Percentiles rank a stretch among this genome's conserved stretches.
Evolutionary conservation across 164 flowering plant species (phyloP).

Genomic region (Piper betle): DNA sequence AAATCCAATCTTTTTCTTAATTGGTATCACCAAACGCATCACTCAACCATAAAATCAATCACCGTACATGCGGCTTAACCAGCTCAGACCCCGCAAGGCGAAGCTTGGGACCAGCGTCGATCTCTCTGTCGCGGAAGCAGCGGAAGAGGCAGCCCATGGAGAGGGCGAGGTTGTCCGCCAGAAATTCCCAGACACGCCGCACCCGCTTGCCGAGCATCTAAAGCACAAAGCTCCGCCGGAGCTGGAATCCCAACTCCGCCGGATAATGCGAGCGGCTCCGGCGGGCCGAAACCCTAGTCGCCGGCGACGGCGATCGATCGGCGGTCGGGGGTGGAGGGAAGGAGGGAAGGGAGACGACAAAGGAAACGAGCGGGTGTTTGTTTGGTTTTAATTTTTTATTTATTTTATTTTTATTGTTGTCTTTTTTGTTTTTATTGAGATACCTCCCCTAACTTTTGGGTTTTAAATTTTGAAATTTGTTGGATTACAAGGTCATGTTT

Average conservation of each 20-base stretch:
- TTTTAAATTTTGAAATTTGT: too few species aligned
- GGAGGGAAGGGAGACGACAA: not conserved
- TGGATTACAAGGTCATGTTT: too few species aligned
- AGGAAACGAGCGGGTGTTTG: not conserved
- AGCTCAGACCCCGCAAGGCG: conserved; percentile 16
- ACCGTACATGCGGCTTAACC: conserved; percentile 19
- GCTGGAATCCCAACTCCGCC: not conserved
- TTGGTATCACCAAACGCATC: not conserved
- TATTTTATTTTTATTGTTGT: too few species aligned
- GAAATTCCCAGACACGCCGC: not conserved
- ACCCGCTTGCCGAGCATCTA: not conserved
- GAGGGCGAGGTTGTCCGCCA: not conserved
- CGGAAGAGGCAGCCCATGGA: conserved; percentile 59
- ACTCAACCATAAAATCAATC: not conserved
- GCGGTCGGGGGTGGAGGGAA: not conserved
- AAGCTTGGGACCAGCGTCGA: conserved; percentile 12
- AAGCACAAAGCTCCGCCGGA: not conserved
- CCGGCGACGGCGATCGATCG: not conserved
- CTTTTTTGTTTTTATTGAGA: too few species aligned
- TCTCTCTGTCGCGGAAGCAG: conserved; percentile 45
- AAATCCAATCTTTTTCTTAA: not conserved
- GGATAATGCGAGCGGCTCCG: not conserved
- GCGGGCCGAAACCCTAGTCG: not conserved
- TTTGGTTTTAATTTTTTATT: too few species aligned
- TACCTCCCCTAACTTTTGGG: too few species aligned